Conservation (phyloP, 2,329 filamentous ascomycete species). For the Penicillium sp. region DNA sequence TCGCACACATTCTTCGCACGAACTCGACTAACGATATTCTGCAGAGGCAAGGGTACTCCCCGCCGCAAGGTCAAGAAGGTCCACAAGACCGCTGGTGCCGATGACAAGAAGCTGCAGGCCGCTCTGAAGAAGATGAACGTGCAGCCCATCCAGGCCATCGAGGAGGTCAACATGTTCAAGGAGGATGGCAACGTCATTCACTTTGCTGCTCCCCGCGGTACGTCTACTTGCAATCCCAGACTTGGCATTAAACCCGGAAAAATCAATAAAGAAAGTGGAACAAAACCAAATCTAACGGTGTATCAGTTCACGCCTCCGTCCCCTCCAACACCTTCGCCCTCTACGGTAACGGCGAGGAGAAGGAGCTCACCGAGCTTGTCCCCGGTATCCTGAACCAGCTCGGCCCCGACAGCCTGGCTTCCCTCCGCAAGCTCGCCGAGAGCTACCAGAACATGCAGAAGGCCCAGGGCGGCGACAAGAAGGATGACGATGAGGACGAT, state of each 20-base stretch:
- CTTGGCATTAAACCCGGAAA: too few species aligned
- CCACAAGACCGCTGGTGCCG: constrained; percentile 82
- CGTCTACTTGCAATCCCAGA: constrained; percentile 33
- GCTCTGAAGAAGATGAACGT: constrained; percentile 99
- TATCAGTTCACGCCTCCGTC: constrained; percentile 86
- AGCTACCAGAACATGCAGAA: constrained; percentile 99
- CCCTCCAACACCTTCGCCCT: constrained; percentile 99
- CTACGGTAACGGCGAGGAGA: constrained; percentile 98
- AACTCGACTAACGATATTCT: constrained; percentile 12
- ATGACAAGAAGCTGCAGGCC: constrained; percentile 99
- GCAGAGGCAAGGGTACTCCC: constrained; percentile 93
- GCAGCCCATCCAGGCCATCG: constrained; percentile 97
- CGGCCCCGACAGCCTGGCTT: constrained; percentile 93
- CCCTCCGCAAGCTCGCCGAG: constrained; percentile 96
- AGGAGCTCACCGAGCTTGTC: constrained; percentile 98
- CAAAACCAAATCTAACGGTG: background rate
- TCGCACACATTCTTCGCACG: background rate
- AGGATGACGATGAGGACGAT: constrained; percentile 72
- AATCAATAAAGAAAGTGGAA: background rate
- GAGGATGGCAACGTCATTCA: constrained; percentile 99
- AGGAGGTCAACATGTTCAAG: constrained; percentile 99
- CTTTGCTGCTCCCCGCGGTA: constrained; percentile 96
- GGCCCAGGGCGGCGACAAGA: constrained; percentile 71
- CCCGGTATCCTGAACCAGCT: constrained; percentile 99
- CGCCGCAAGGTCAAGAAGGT: constrained; percentile 98